A percentile compares a stretch with the other conserved stretches of the same genome.
Evolutionary conservation across 805 yeast genomes (phyloP).

Genomic region (Wickerhamomyces bovis): DNA sequence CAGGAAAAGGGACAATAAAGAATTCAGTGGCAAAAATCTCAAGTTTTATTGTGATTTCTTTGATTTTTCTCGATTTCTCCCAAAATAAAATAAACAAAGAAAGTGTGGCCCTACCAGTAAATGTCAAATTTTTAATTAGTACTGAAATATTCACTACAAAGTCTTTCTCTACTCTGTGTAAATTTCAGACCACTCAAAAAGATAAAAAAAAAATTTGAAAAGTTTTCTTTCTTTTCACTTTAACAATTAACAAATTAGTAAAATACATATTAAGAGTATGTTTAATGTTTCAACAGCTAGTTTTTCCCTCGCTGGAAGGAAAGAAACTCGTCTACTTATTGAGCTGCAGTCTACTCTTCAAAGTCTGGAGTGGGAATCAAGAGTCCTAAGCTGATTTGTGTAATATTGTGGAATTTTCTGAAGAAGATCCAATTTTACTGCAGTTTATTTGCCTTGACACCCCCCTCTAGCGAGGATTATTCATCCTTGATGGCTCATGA

Average conservation of each 20-base stretch:
- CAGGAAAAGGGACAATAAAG: too few relatives aligned
- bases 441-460: slow-evolving; percentile 22
- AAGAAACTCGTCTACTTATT: slow-evolving; percentile 3
- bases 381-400: slow-evolving; percentile 13
- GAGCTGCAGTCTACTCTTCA: slow-evolving; percentile 15
- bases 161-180: background rate
- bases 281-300: too few relatives aligned
- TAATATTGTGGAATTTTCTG: slow-evolving; percentile 13
- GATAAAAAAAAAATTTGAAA: background rate
- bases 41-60: too few relatives aligned
- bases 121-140: background rate
- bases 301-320: too few relatives aligned
- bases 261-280: slow-evolving; percentile 3
- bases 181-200: background rate
- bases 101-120: background rate
- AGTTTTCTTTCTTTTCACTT: slow-evolving; percentile 8
- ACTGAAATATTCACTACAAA: background rate
- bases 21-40: too few relatives aligned
- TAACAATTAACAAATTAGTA: too few relatives aligned
- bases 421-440: slow-evolving; percentile 15
- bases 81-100: background rate
- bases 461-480: slow-evolving; percentile 19
- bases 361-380: slow-evolving; percentile 31
- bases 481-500: slow-evolving; percentile 34
- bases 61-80: background rate